Evolutionary conservation across 305 asterid species (phyloP).

Genomic region (Fraxinus dipetala): DNA sequence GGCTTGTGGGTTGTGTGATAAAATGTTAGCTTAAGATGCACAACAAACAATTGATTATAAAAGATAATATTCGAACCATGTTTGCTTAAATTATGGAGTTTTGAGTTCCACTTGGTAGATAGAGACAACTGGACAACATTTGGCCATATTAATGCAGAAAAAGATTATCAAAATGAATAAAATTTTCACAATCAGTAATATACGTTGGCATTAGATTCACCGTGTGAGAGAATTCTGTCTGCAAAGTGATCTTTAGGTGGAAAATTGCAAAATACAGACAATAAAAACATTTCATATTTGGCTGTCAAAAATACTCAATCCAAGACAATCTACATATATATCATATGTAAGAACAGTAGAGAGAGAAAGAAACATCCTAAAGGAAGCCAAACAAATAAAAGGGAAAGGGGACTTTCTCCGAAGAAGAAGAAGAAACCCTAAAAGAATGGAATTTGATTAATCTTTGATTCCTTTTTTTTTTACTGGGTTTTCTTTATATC

Average conservation of each 20-base stretch:
- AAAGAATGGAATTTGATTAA: slow-evolving; percentile 9
- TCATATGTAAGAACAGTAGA: slow-evolving; percentile 33
- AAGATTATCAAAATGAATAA: not conserved
- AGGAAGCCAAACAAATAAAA: slow-evolving; percentile 26
- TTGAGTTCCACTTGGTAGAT: not conserved
- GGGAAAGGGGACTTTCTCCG: not conserved
- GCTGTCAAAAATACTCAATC: slow-evolving; percentile 35
- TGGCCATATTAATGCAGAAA: not conserved
- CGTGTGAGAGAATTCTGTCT: not conserved
- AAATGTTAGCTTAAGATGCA: not conserved
- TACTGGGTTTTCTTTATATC: slow-evolving; percentile 15
- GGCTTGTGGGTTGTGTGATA: not conserved
- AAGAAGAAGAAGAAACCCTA: slow-evolving; percentile 14
- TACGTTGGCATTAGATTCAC: not conserved
- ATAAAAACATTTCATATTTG: slow-evolving; percentile 33
- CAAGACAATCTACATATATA: not conserved
- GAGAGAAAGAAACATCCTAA: slow-evolving; percentile 17
- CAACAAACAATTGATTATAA: not conserved
- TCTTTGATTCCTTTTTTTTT: slow-evolving; percentile 15
- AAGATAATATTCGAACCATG: not conserved
- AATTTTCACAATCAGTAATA: not conserved
- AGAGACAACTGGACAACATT: not conserved
- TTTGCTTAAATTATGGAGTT: not conserved
- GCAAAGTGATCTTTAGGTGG: slow-evolving; percentile 1
- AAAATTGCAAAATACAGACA: not conserved